These are phyloP conservation scores for Diversispora epigaea DNA, from an alignment of 192 early-diverging fungal genomes.

Conservation along the genomic window DNA sequence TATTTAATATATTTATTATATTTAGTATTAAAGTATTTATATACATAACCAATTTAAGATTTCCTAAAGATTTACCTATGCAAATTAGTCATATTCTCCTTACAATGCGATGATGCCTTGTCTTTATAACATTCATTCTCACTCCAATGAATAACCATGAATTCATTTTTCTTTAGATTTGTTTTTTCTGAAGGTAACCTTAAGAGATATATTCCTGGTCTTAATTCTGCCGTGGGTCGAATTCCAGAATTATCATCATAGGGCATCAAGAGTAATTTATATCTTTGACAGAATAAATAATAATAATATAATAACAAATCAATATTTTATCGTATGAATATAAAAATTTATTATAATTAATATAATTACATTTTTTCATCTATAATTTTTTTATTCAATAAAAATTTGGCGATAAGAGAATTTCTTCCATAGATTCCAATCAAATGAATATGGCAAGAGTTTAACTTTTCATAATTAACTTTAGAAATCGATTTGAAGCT, in stretches of 20 bases:
- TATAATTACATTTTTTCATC: slow-evolving; percentile 14
- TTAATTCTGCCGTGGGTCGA: background rate
- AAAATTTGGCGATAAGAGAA: slow-evolving; percentile 21
- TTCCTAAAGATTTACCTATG: slow-evolving; percentile 15
- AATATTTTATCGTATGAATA: background rate
- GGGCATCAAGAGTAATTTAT: background rate
- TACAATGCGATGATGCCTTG: slow-evolving; percentile 22
- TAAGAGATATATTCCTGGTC: slow-evolving; percentile 24
- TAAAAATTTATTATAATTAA: background rate
- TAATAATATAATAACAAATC: background rate
- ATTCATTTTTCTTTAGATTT: background rate
- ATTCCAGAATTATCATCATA: background rate
- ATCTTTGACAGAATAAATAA: background rate
- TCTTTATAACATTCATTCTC: slow-evolving; percentile 31
- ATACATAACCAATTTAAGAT: background rate
- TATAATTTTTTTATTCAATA: slow-evolving; percentile 16
- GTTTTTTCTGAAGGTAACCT: background rate
- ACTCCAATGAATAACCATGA: slow-evolving; percentile 30
- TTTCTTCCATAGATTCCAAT: background rate
- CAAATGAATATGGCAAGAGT: background rate
- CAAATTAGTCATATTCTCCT: slow-evolving; percentile 34
- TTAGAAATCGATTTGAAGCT: slow-evolving; percentile 29
- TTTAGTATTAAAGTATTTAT: background rate
- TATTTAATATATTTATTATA: background rate
- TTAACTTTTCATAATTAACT: slow-evolving; percentile 14